A percentile compares a stretch with the other conserved stretches of the same genome.
Evolutionary conservation across 2,329 filamentous ascomycete species (phyloP).

Genomic region (Penicillium janthinellum): DNA sequence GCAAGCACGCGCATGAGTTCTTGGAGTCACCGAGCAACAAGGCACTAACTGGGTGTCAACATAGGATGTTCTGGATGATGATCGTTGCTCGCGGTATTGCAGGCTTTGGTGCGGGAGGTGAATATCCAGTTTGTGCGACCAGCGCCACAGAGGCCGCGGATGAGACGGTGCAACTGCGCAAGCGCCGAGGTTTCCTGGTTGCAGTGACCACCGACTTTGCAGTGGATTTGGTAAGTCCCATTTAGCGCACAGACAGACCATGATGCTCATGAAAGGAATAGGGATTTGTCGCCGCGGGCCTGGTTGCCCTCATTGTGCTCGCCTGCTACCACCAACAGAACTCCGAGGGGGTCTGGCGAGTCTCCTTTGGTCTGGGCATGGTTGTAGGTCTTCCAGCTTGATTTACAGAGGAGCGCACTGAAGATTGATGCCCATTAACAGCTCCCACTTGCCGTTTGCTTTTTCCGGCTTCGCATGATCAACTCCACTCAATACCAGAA

Average conservation of each 20-base stretch:
- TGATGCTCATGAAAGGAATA: slow-evolving; percentile 3
- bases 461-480: slow-evolving; percentile 56
- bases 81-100: slow-evolving; percentile 37
- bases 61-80: slow-evolving; percentile 54
- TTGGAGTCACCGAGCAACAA: background rate
- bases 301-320: slow-evolving; percentile 31
- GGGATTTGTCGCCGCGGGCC: slow-evolving; percentile 28
- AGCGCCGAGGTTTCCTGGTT: slow-evolving; percentile 29
- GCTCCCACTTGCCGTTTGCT: slow-evolving; percentile 54
- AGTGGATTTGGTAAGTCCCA: slow-evolving; percentile 23
- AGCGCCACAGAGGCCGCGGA: slow-evolving; percentile 31
- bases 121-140: slow-evolving; percentile 35
- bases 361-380: slow-evolving; percentile 53
- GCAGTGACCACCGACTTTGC: slow-evolving; percentile 30
- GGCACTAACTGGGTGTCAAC: background rate
- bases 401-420: no score
- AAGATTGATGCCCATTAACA: background rate
- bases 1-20: background rate
- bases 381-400: slow-evolving; percentile 28
- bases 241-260: background rate
- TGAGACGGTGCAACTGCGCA: slow-evolving; percentile 24
- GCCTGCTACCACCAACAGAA: slow-evolving; percentile 25
- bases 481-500: slow-evolving; percentile 54
- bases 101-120: slow-evolving; percentile 46
- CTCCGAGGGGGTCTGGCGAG: slow-evolving; percentile 49